A percentile compares a stretch with the other conserved stretches of the same genome.
Conservation (phyloP, 768 basidiomycete genomes). For the Scleroderma bovista region DNA sequence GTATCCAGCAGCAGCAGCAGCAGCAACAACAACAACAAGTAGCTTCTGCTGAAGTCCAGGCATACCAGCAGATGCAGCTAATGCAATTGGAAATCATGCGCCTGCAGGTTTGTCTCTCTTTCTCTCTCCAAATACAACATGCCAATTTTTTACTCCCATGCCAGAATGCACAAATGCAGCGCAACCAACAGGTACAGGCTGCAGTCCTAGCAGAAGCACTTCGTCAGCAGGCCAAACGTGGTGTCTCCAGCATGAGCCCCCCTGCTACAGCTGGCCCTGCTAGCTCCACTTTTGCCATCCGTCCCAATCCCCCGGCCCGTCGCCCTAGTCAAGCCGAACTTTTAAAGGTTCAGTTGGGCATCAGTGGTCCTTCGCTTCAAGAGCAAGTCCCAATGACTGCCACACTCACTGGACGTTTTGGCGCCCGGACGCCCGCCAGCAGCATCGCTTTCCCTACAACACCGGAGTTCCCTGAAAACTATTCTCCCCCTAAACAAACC, state of each 20-base stretch:
- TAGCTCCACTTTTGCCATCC: slow-evolving; percentile 58
- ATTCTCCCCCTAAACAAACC: slow-evolving; percentile 47
- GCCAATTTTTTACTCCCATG: slow-evolving; percentile 6
- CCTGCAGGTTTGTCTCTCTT: slow-evolving; percentile 57
- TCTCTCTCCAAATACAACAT: slow-evolving; percentile 1
- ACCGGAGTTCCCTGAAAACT: slow-evolving; percentile 36
- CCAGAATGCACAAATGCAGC: slow-evolving; percentile 64
- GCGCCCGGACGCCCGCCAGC: slow-evolving; percentile 45
- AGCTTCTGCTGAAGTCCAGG: slow-evolving; percentile 41
- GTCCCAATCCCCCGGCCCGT: slow-evolving; percentile 55
- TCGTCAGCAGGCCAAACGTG: slow-evolving; percentile 42
- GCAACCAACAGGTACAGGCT: slow-evolving; percentile 56
- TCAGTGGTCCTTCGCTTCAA: slow-evolving; percentile 27
- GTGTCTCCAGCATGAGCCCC: slow-evolving; percentile 30
- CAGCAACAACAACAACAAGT: too few species aligned
- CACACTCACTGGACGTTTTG: slow-evolving; percentile 69
- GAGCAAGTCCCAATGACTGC: slow-evolving; percentile 80
- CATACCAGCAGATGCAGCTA: slow-evolving; percentile 72
- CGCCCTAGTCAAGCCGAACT: slow-evolving; percentile 67
- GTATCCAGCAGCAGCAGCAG: slow-evolving; percentile 33
- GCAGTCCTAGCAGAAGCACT: slow-evolving; percentile 59
- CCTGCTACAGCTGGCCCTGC: slow-evolving; percentile 75
- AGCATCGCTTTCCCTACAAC: slow-evolving; percentile 37
- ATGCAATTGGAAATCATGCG: slow-evolving; percentile 79
- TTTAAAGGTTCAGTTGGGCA: slow-evolving; percentile 53